These are phyloP conservation scores for Metarhizium rileyi DNA, from an alignment of 2,329 filamentous ascomycete genomes.

Conservation along the genomic window DNA sequence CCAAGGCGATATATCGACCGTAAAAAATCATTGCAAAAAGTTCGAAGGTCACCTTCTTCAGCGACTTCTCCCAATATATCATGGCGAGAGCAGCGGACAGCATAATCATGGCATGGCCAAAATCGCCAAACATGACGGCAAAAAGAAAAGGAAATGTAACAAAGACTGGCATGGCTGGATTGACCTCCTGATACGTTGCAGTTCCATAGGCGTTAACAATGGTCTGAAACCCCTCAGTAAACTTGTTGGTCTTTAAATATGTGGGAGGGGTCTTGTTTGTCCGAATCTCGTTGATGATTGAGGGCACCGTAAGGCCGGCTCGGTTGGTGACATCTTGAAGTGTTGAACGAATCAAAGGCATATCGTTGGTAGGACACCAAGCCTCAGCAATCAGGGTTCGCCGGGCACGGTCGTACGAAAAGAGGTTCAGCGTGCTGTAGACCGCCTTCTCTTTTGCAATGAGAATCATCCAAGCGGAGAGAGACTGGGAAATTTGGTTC, in stretches of 20 bases:
- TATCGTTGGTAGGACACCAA: slow-evolving; percentile 89
- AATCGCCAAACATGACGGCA: slow-evolving; percentile 99
- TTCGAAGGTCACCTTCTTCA: slow-evolving; percentile 89
- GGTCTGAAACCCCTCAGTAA: slow-evolving; percentile 95
- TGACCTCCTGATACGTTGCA: slow-evolving; percentile 93
- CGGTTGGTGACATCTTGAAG: slow-evolving; percentile 94
- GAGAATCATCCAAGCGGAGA: slow-evolving; percentile 95
- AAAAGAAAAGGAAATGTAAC: slow-evolving; percentile 99
- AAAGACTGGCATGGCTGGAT: slow-evolving; percentile 88
- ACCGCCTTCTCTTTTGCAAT: slow-evolving; percentile 98
- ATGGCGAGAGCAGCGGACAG: slow-evolving; percentile 72
- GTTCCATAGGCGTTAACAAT: slow-evolving; percentile 99
- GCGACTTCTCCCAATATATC: slow-evolving; percentile 91
- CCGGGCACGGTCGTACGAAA: slow-evolving; percentile 90
- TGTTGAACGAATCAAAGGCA: slow-evolving; percentile 82
- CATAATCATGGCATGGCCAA: slow-evolving; percentile 90
- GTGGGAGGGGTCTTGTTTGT: slow-evolving; percentile 97
- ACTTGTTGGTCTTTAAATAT: slow-evolving; percentile 96
- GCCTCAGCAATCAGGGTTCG: slow-evolving; percentile 96
- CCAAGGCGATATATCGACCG: slow-evolving; percentile 93
- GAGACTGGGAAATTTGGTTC: slow-evolving; percentile 81
- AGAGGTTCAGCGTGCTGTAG: slow-evolving; percentile 89
- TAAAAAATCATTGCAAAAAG: slow-evolving; percentile 98
- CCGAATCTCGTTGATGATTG: slow-evolving; percentile 94
- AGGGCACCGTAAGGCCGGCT: slow-evolving; percentile 91